Evolutionary conservation across 139 green algal genomes (phyloP).

Genomic region (Astrephomene gubernaculifera): DNA sequence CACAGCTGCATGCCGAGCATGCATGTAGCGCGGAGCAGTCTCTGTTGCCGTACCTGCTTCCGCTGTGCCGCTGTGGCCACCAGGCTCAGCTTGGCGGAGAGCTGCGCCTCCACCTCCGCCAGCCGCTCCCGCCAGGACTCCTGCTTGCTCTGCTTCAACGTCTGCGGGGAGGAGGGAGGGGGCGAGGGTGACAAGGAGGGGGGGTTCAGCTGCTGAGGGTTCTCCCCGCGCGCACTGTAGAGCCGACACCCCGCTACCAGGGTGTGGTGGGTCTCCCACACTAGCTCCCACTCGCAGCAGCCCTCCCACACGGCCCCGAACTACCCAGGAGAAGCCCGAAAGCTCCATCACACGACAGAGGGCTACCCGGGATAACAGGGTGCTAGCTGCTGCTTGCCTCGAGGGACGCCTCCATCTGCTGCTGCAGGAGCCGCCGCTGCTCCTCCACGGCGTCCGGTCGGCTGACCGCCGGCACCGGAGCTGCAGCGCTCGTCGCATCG

Average conservation of each 20-base stretch:
- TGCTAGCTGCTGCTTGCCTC: conserved; percentile 13
- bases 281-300: too few species aligned
- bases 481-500: neutral
- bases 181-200: too few species aligned
- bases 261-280: too few species aligned
- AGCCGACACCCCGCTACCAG: too few species aligned
- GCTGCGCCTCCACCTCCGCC: conserved; percentile 27
- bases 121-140: conserved; percentile 4
- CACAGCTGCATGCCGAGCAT: too few species aligned
- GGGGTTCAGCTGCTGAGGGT: too few species aligned
- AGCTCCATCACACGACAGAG: too few species aligned
- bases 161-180: conserved; percentile 2
- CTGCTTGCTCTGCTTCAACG: neutral
- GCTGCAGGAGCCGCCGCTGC: conserved; percentile 1
- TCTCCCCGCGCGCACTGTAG: too few species aligned
- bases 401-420: conserved; percentile 24
- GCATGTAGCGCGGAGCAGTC: too few species aligned
- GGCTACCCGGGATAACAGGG: too few species aligned
- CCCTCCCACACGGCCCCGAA: too few species aligned
- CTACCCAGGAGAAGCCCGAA: too few species aligned
- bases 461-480: neutral
- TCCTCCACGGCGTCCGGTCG: conserved; percentile 14
- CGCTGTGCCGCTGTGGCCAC: neutral
- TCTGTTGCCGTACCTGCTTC: conserved; percentile 36
- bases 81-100: neutral